A percentile compares a stretch with the other conserved stretches of the same genome.
Evolutionary conservation across 2,329 filamentous ascomycete species (phyloP).

Genomic region (Penicillium psychrosexuale): DNA sequence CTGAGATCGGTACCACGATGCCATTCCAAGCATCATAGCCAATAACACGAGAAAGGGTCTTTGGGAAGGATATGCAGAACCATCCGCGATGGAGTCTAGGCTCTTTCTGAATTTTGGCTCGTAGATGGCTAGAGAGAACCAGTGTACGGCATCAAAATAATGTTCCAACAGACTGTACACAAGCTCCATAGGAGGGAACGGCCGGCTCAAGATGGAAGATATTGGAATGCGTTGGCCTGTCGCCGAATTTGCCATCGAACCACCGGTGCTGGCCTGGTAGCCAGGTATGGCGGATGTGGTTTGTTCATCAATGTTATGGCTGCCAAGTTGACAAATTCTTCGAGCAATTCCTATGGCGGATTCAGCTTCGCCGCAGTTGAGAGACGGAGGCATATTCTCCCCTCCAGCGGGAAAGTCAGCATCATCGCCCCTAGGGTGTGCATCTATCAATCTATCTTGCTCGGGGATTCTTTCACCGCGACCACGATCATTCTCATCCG

Average conservation of each 20-base stretch:
- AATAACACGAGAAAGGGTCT: slow-evolving; percentile 39
- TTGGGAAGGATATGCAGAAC: slow-evolving; percentile 34
- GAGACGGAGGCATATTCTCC: neutral
- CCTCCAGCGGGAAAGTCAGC: neutral
- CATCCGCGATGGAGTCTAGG: slow-evolving; percentile 34
- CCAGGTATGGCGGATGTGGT: slow-evolving; percentile 38
- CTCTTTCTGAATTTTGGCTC: slow-evolving; percentile 41
- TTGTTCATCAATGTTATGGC: slow-evolving; percentile 28
- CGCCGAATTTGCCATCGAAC: slow-evolving; percentile 3
- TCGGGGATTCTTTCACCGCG: neutral
- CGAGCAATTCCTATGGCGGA: slow-evolving; percentile 38
- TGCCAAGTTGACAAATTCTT: slow-evolving; percentile 30
- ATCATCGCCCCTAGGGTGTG: neutral
- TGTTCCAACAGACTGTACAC: slow-evolving; percentile 38
- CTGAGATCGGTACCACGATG: slow-evolving; percentile 39
- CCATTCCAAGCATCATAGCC: slow-evolving; percentile 39
- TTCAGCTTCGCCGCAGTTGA: slow-evolving; percentile 31
- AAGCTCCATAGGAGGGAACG: slow-evolving; percentile 29
- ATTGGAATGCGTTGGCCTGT: slow-evolving; percentile 24
- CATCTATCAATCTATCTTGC: neutral
- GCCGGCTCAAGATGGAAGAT: slow-evolving; percentile 26
- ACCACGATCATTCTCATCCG: neutral
- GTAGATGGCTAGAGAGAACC: slow-evolving; percentile 46
- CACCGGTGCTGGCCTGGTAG: slow-evolving; percentile 18
- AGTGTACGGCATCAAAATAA: slow-evolving; percentile 45